These are phyloP conservation scores for Pulicaria dysenterica DNA, from an alignment of 129 eudicot species.

Conservation along the genomic window DNA sequence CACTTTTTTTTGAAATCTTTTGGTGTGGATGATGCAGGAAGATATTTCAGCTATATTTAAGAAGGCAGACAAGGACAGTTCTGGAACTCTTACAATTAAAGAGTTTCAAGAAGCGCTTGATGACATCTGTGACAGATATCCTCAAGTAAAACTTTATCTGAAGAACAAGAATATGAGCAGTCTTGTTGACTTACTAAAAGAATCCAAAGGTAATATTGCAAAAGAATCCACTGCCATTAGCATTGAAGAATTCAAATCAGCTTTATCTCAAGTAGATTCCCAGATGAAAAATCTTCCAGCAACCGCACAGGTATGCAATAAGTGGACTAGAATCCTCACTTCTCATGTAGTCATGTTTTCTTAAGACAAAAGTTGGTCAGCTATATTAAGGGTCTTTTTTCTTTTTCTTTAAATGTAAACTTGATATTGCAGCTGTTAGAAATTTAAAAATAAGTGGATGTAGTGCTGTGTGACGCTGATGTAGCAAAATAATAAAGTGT, in stretches of 20 bases:
- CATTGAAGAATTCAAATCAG: conserved; percentile 71
- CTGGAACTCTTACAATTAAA: conserved; percentile 74
- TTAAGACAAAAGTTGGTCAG: no score
- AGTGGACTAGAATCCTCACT: no score
- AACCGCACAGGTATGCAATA: conserved; percentile 68
- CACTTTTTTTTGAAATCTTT: no score
- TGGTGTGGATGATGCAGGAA: conserved; percentile 58
- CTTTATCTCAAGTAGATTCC: conserved; percentile 81
- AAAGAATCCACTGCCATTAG: conserved; percentile 60
- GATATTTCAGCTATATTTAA: conserved; percentile 73
- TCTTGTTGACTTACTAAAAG: conserved; percentile 69
- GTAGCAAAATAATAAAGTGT: no score
- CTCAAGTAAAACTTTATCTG: conserved; percentile 72
- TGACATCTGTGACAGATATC: conserved; percentile 84
- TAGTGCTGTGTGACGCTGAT: no score
- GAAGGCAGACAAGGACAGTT: conserved; percentile 80
- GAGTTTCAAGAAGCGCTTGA: conserved; percentile 76
- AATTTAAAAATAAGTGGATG: no score
- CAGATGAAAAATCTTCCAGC: conserved; percentile 94
- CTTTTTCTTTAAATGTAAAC: no score
- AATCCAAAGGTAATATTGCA: conserved; percentile 59
- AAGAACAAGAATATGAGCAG: conserved; percentile 61
- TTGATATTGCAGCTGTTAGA: no score
- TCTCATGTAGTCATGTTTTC: no score
- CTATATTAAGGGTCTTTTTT: no score